Evolutionary conservation across 164 flowering plant species (phyloP), one percentile per base, ranked within the genome.

Genomic region (Berberis thunbergii): DNA sequence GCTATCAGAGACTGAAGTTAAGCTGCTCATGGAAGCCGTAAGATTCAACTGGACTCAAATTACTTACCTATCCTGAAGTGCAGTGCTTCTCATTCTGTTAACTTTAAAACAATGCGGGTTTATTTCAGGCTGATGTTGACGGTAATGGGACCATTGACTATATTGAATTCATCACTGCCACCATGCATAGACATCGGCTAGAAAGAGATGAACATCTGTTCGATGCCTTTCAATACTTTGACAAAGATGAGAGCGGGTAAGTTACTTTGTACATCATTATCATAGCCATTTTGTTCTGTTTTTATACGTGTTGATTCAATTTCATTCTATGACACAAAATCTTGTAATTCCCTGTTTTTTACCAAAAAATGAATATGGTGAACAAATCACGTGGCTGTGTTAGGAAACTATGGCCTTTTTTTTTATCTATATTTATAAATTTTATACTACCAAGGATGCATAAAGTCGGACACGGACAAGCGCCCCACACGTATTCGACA

Each of bases 21-120:
- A 77, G 76, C 96, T 86, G 68, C 91, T 93, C 54, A 85, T 93
- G 98, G 97, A 93, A 74, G 96, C 98, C 57, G 98, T 93, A 83
- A 77, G 85, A 71, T 63, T 64, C 49, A 45, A 60, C 12, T 62
- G 13, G 39, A 61, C 38, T 39, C 3, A 46, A 40, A 44, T 40
- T 49, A 13, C 26, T 54, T 53, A 60, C 48, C 13, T 41, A 49
- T 2, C 38, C 41, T 2, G 40, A 43, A 41, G 13, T 45, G 45
- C 53, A 48, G 53, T 45, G 26, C 41, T 43, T 64, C 43, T 9
- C 6, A 38, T 64, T 61, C 50, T 62, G 54, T 64, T 64, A 8
- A 49, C 40, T 56, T 57, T 26, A 26, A 26, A 26, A 26, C 26
- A 26, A 26, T 26, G 26, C 26, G 26, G 26, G 26, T 26, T 64